Conservation (phyloP, 805 yeast species). For the Citeromyces nyonsensis region DNA sequence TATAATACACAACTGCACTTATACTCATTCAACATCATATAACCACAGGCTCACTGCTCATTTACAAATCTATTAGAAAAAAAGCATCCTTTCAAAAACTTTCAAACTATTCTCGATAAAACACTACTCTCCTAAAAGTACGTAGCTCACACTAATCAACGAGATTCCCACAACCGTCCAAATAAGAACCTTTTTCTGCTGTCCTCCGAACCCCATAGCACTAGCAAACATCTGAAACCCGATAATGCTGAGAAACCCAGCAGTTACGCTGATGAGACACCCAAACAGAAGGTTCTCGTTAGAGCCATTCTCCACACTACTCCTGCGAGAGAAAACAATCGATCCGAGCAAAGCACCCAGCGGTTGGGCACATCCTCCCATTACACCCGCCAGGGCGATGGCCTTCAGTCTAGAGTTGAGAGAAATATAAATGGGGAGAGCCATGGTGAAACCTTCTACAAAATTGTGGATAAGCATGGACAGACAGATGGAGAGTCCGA, state of each 20-base stretch:
- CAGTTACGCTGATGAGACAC: conserved; percentile 49
- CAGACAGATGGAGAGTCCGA: conserved; percentile 71
- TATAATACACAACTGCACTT: too few species aligned
- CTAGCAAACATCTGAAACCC: conserved; percentile 79
- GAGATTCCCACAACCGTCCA: conserved; percentile 51
- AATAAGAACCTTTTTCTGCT: conserved; percentile 36
- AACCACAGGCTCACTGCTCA: too few species aligned
- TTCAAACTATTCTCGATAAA: background rate
- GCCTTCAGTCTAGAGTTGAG: conserved; percentile 50
- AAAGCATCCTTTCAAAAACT: background rate
- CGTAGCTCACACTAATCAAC: conserved; percentile 32
- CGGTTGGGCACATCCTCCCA: conserved; percentile 84
- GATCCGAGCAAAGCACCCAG: conserved; percentile 72
- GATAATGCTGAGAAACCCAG: conserved; percentile 75
- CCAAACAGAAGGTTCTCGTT: conserved; percentile 36
- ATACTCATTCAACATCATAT: too few species aligned
- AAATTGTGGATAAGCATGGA: conserved; percentile 83
- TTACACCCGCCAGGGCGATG: conserved; percentile 39
- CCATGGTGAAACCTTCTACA: conserved; percentile 90
- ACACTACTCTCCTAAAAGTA: conserved; percentile 11
- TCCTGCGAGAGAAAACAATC: conserved; percentile 24
- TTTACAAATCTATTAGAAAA: too few species aligned
- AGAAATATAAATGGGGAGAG: conserved; percentile 76
- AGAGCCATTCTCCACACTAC: conserved; percentile 17
- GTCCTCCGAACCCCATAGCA: conserved; percentile 67